Conservation (phyloP, 2,329 filamentous ascomycete genomes). For the Aspergillus sp. region DNA sequence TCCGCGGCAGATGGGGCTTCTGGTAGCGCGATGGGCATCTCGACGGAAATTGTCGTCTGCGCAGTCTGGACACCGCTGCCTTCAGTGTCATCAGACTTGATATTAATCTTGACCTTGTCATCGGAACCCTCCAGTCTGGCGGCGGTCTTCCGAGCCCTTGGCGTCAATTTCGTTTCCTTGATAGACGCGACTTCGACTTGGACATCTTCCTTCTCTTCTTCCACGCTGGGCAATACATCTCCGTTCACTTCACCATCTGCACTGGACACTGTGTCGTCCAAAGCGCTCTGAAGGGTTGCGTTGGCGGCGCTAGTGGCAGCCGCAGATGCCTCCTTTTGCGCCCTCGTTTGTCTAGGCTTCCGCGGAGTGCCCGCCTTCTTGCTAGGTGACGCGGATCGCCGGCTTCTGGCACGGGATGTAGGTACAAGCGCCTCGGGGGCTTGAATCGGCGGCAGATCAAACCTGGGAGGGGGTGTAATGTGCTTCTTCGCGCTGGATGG, state of each 20-base stretch:
- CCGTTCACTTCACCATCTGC: conserved; percentile 32
- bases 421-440: conserved; percentile 34
- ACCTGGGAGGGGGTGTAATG: conserved; percentile 82
- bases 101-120: conserved; percentile 67
- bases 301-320: conserved; percentile 54
- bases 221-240: conserved; percentile 32
- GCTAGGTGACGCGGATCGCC: conserved; percentile 63
- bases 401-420: conserved; percentile 54
- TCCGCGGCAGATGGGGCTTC: conserved; percentile 77
- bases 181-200: conserved; percentile 30
- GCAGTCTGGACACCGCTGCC: conserved; percentile 64
- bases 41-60: conserved; percentile 74
- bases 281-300: conserved; percentile 52
- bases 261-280: conserved; percentile 49
- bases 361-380: conserved; percentile 58
- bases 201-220: conserved; percentile 30
- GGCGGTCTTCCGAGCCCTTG: conserved; percentile 29
- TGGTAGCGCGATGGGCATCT: conserved; percentile 69
- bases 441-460: conserved; percentile 61
- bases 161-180: conserved; percentile 26
- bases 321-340: conserved; percentile 54
- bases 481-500: conserved; percentile 72
- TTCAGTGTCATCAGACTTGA: conserved; percentile 58
- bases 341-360: conserved; percentile 57
- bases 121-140: conserved; percentile 22